A percentile compares a stretch with the other conserved stretches of the same genome.
Evolutionary conservation across 2,329 filamentous ascomycete species (phyloP).

Genomic region (Pyrenophora tritici-repentis): DNA sequence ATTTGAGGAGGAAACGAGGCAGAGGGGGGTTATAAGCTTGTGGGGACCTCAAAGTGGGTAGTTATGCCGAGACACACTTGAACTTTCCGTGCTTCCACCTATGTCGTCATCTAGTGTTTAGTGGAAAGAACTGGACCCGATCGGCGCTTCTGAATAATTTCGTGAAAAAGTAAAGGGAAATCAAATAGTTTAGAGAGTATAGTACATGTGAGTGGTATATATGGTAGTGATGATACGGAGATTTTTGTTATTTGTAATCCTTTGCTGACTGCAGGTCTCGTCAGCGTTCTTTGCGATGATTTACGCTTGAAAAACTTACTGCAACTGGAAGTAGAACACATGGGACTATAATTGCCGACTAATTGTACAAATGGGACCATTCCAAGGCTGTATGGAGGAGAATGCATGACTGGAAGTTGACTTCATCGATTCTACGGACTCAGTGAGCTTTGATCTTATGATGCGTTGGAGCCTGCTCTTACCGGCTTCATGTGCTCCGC

Average conservation of each 20-base stretch:
- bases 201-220: background rate
- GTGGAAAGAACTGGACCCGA: slow-evolving; percentile 6
- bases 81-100: background rate
- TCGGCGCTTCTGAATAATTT: background rate
- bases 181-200: background rate
- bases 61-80: slow-evolving; percentile 4
- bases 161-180: no score
- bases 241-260: background rate
- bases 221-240: background rate
- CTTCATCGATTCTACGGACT: slow-evolving; percentile 9
- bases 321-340: background rate
- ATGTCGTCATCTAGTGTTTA: slow-evolving; percentile 21
- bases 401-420: background rate
- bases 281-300: background rate
- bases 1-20: slow-evolving; percentile 5
- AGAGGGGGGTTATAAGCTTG: slow-evolving; percentile 4
- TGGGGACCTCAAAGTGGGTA: slow-evolving; percentile 8
- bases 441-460: background rate
- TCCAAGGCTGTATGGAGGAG: background rate
- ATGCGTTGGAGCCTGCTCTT: background rate
- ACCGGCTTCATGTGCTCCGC: slow-evolving; percentile 62
- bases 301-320: background rate
- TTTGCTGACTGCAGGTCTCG: background rate
- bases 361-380: background rate
- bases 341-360: no score